Percentiles rank a stretch among this genome's conserved stretches.
Evolutionary conservation across 495 filamentous ascomycete genomes (phyloP).

Genomic region (Ramalina peruviana): DNA sequence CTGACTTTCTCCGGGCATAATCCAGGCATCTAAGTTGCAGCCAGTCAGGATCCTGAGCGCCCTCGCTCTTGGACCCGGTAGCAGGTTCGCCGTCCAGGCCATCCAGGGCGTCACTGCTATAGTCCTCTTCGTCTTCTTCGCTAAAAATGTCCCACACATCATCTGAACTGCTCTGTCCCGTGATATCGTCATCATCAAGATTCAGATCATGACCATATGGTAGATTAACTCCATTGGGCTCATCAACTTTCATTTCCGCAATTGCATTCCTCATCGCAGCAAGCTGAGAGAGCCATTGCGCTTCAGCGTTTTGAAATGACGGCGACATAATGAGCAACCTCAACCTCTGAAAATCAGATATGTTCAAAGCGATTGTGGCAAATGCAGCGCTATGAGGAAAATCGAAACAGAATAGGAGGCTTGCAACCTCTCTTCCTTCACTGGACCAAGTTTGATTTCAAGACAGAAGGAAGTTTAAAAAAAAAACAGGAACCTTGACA

Average conservation of each 20-base stretch:
- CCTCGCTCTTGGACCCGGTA: constrained; percentile 7
- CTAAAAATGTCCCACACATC: constrained; percentile 87
- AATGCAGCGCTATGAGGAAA: no score
- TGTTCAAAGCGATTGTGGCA: no score
- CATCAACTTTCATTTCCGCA: constrained; percentile 48
- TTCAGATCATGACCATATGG: constrained; percentile 44
- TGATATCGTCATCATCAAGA: constrained; percentile 47
- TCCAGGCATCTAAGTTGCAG: constrained; percentile 48
- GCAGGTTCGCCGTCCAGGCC: constrained; percentile 18
- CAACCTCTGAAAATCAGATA: no score
- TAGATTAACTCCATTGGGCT: constrained; percentile 24
- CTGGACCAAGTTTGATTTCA: not conserved
- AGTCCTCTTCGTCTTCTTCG: constrained; percentile 48
- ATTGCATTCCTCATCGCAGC: constrained; percentile 60
- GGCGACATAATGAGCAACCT: not conserved
- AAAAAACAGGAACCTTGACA: no score
- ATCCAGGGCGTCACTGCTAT: constrained; percentile 36
- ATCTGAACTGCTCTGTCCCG: constrained; percentile 47
- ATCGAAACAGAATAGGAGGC: not conserved
- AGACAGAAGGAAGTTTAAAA: no score
- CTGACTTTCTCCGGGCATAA: constrained; percentile 44
- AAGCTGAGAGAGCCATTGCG: constrained; percentile 59
- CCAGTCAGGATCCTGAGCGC: constrained; percentile 39
- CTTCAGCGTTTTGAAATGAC: constrained; percentile 28
- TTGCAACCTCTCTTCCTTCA: not conserved